Percentiles rank a stretch among this genome's conserved stretches.
These are phyloP conservation scores for Angophora floribunda DNA, from an alignment of 345 rosid species.

Conservation along the genomic window DNA sequence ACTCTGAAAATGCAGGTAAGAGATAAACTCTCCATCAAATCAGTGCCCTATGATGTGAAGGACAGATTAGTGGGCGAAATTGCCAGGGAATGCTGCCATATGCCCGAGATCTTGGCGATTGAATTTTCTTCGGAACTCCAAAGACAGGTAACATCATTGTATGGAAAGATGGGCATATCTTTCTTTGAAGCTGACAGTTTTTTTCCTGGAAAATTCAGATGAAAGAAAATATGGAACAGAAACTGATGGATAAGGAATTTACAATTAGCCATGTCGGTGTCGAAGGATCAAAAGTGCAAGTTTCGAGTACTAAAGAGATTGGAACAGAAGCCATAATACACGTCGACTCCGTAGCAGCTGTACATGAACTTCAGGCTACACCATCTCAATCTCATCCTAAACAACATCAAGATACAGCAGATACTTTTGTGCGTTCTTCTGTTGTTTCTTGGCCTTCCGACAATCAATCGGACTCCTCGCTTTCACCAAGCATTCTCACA, in stretches of 20 bases:
- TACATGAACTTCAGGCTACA: not conserved
- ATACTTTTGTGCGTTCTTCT: not conserved
- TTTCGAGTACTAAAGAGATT: not conserved
- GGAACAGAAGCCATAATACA: not conserved
- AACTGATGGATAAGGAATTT: not conserved
- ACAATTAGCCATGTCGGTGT: not conserved
- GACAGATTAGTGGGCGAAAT: conserved; percentile 40
- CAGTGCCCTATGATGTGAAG: conserved; percentile 46
- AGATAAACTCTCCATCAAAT: conserved; percentile 28
- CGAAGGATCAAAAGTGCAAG: not conserved
- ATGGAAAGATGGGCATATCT: not conserved
- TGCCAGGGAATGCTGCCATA: conserved; percentile 25
- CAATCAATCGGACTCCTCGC: not conserved
- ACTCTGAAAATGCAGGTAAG: conserved; percentile 23
- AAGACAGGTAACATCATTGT: conserved; percentile 18
- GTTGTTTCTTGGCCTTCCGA: not conserved
- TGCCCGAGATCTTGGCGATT: conserved; percentile 38
- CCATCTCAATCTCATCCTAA: conserved; percentile 3
- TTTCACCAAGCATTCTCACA: not conserved
- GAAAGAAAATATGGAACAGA: conserved; percentile 1
- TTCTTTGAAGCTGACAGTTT: not conserved
- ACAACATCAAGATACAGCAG: not conserved
- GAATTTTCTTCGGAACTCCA: conserved; percentile 39
- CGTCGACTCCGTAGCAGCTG: conserved; percentile 1
- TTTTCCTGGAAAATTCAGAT: conserved; percentile 2